Base-by-base conservation (phyloP, 805 yeast genomes). In the Lachancea quebecensis region DNA sequence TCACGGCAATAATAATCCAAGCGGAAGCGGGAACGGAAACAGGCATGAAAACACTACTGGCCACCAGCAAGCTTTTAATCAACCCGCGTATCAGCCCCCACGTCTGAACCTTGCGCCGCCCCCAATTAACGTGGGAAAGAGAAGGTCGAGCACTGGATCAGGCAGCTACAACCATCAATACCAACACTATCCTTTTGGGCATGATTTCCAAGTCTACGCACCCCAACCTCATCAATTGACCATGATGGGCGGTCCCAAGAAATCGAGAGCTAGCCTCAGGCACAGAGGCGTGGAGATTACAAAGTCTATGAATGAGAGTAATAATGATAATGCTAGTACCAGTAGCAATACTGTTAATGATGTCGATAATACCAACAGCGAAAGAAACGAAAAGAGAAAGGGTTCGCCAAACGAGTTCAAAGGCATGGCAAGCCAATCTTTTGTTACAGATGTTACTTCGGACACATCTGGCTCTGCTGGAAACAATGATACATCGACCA, bases 71-170 rank as follows among this genome's bases (percentile, higher is more conserved):
- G 33, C 12, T 11, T 30, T 5, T 32, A 12, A 34, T 10, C 18
- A 10, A 15, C 6, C 37, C 10, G 10, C 44, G 12, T 60, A 50
- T 48, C 48, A 48, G 61, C 42, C 62, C 3, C 72, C 74, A 37
- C 66, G 64, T 43, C 59, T 80, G 48, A 73, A 71, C 36, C 69
- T 85, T 46, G 95, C 95, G 0, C 95, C 95, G 8, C 91, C 95
- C 4, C 95, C 95, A 2, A 80, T 85, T 32, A 81, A 81, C 56
- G 71, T 82, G 49, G 74, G 74, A 38, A 62, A 69, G 48, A 70
- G 74, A 58, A 69, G 68, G 45, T 58, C 69, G 1, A 57, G 57
- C 44, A 59, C 64, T 9, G 44, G 38, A 10, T 34, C 44, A 7
- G 28, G 15, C 21, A 15, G 6, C 37, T 34, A 15, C 11, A 14